A percentile compares a stretch with the other conserved stretches of the same genome.
These are phyloP conservation scores for Wickerhamiella sorbophila DNA, from an alignment of 805 yeast species.

Conservation along the genomic window DNA sequence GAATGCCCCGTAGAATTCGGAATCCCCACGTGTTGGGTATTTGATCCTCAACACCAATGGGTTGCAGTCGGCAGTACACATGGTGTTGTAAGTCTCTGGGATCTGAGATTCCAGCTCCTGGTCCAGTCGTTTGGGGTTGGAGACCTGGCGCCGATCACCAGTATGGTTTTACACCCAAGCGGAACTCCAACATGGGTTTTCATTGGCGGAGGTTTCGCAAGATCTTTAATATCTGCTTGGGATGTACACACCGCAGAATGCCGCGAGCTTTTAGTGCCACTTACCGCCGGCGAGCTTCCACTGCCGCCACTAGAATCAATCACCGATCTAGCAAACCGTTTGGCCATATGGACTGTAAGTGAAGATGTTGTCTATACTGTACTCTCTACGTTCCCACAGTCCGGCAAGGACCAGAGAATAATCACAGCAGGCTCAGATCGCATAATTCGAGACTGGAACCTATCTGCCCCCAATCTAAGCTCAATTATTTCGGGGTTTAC, in stretches of 20 bases:
- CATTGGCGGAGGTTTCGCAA: conserved; percentile 54
- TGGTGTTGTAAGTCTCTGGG: conserved; percentile 74
- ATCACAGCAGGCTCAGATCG: conserved; percentile 24
- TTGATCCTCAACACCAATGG: conserved; percentile 46
- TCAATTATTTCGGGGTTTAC: conserved; percentile 23
- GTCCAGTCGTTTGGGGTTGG: conserved; percentile 51
- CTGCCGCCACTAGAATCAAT: conserved; percentile 20
- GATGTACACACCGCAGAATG: conserved; percentile 55
- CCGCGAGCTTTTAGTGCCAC: conserved; percentile 25
- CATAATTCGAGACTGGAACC: conserved; percentile 26
- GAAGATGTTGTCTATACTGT: conserved; percentile 6
- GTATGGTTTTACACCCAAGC: conserved; percentile 34
- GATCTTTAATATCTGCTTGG: conserved; percentile 55
- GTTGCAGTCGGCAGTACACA: conserved; percentile 56
- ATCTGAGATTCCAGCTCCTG: conserved; percentile 47
- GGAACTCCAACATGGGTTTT: conserved; percentile 30
- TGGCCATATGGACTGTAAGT: conserved; percentile 17
- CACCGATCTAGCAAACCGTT: conserved; percentile 8
- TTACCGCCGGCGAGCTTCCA: conserved; percentile 5
- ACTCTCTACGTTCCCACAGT: conserved; percentile 6
- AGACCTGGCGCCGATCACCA: conserved; percentile 35
- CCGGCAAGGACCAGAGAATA: conserved; percentile 13
- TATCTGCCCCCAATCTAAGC: conserved; percentile 23
- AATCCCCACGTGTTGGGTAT: conserved; percentile 40
- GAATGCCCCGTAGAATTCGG: conserved; percentile 55